phyloP scores from a whole-genome alignment of 768 basidiomycete species.

The Chlorophyllum brunneum region DNA sequence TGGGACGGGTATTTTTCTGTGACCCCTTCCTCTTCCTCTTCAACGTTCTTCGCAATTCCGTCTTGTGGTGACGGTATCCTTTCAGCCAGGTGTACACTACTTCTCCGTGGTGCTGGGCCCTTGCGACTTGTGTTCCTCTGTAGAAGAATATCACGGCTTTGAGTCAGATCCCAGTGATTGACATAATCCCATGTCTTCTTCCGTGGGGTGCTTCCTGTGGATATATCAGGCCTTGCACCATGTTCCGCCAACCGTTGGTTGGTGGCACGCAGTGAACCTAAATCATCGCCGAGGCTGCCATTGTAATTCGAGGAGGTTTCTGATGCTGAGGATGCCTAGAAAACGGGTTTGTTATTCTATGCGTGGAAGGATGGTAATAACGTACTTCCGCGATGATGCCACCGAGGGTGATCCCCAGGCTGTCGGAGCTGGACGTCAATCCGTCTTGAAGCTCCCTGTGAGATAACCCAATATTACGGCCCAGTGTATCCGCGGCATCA shows the following conservation, averaged over 20 bases:
- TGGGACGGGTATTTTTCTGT: neutral
- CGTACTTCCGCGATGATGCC: constrained; percentile 51
- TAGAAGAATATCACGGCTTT: constrained; percentile 59
- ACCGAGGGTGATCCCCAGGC: constrained; percentile 37
- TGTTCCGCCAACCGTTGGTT: constrained; percentile 49
- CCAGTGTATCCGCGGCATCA: constrained; percentile 51
- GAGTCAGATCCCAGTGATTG: constrained; percentile 70
- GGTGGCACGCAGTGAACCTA: constrained; percentile 47
- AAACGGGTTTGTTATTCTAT: neutral
- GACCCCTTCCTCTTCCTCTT: neutral
- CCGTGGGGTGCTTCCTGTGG: constrained; percentile 73
- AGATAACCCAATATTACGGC: constrained; percentile 46
- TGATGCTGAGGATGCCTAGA: constrained; percentile 38
- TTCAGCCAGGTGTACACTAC: neutral
- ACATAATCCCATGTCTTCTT: constrained; percentile 70
- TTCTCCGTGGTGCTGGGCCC: constrained; percentile 19
- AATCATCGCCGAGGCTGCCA: constrained; percentile 21
- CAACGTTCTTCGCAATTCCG: constrained; percentile 1
- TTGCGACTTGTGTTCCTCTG: constrained; percentile 16
- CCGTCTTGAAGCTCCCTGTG: constrained; percentile 28
- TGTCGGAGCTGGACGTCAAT: constrained; percentile 27
- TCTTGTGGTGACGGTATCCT: neutral
- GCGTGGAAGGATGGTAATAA: neutral
- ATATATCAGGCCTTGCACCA: constrained; percentile 57
- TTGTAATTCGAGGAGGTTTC: constrained; percentile 4